phyloP scores from a whole-genome alignment of 2,329 filamentous ascomycete species.

The Chaetomium sp. region DNA sequence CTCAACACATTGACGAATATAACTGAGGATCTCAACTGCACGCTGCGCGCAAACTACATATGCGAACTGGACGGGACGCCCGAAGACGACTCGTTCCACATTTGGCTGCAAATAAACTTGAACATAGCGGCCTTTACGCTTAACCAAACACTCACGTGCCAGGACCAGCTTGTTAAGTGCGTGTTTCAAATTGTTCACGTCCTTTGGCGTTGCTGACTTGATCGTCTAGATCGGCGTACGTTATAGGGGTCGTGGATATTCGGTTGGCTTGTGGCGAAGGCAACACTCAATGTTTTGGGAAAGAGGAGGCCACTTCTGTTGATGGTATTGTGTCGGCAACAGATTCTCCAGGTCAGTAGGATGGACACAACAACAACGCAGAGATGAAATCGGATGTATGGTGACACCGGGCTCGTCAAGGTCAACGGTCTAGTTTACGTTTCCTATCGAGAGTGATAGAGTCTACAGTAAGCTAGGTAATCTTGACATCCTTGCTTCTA shows the following conservation, averaged over 20 bases:
- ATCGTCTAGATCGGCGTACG: conserved; percentile 1
- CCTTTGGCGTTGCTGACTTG: neutral
- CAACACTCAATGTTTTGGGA: neutral
- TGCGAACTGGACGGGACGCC: conserved; percentile 16
- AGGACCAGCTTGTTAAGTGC: neutral
- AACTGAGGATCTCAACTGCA: conserved; percentile 8
- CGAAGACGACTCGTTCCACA: conserved; percentile 4
- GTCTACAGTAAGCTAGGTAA: no score
- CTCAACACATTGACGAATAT: conserved; percentile 11
- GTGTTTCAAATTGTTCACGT: neutral
- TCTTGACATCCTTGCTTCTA: no score
- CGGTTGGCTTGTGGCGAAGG: conserved; percentile 4
- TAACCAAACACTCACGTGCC: conserved; percentile 10
- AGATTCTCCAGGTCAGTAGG: no score
- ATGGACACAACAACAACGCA: no score
- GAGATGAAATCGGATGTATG: no score
- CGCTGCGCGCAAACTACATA: conserved; percentile 13
- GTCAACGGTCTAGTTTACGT: no score
- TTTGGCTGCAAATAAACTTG: conserved; percentile 19
- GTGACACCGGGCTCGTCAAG: no score
- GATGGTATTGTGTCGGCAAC: neutral
- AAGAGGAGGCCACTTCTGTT: neutral
- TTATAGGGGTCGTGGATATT: conserved; percentile 8
- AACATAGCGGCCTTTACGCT: conserved; percentile 13
- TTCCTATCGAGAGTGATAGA: no score